Conservation (phyloP, 495 filamentous ascomycete genomes). For the Tuber melanosporum region DNA sequence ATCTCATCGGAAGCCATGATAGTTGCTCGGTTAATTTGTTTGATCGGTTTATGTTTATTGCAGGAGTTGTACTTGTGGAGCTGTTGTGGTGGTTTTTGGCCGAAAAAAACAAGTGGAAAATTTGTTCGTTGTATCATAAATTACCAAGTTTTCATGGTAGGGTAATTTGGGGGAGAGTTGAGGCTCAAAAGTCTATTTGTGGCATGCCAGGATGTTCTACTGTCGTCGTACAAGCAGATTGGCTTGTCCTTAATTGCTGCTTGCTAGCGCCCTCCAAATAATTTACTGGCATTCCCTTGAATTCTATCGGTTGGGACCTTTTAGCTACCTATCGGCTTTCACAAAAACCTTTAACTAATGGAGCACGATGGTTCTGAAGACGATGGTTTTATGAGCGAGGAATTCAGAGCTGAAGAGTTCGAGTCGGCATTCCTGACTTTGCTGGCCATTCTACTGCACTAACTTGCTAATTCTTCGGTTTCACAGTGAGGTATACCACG, state of each 20-base stretch:
- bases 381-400: not conserved
- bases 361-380: not conserved
- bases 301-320: not conserved
- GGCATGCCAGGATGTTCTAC: not conserved
- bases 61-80: conserved; percentile 12
- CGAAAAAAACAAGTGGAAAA: not conserved
- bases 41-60: conserved; percentile 1
- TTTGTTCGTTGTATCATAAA: too few relatives aligned
- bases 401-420: not conserved
- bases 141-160: conserved; percentile 24
- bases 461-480: not conserved
- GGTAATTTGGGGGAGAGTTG: conserved; percentile 18
- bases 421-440: not conserved
- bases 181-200: conserved; percentile 14
- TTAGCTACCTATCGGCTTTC: not conserved
- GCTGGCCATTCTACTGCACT: not conserved
- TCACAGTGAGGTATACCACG: conserved; percentile 33
- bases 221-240: not conserved
- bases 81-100: conserved; percentile 11
- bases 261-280: not conserved
- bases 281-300: not conserved
- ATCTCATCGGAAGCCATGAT: conserved; percentile 86
- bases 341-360: not conserved
- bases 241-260: not conserved
- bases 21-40: conserved; percentile 4